Evolutionary conservation across 345 rosid species (phyloP), one percentile per base, ranked within the genome.

Genomic region (Hibiscus mutabilis): DNA sequence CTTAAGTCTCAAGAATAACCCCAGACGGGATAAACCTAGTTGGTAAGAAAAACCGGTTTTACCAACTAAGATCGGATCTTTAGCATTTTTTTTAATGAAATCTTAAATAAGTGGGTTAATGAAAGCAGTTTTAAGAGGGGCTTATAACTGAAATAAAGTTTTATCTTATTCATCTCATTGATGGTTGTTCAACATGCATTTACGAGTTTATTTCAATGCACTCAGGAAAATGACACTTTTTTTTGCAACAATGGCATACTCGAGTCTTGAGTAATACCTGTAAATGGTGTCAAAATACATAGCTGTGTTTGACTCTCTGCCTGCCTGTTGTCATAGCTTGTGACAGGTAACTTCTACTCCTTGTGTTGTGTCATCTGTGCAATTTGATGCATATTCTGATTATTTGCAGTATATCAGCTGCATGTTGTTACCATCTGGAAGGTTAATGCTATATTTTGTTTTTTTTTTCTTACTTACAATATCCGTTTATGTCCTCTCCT

Each of bases 271-370:
- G 15, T 44, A 44, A 44, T 44, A 44, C 49, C 49, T 44, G 49
- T 44, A 46, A 14, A 46, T 46, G 51, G 51, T 46, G 51, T 37
- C 42, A 37, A 37, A 37, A 37, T 37, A 37, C 42, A 42, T 42
- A 42, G 46, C 46, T 3, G 46, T 42, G 46, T 42, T 42, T 42
- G 46, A 42, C 46, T 11, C 46, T 42, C 46, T 47, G n/a, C n/a
- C n/a, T 47, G 52, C 52, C 16, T 12, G n/a, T 47, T 47, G 52
- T 4, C 52, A 14, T 47, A 47, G n/a, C 52, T 47, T 47, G 52
- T 82, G 90, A 95, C 95, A 94, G 98, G 93, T 86, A 78, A 71
- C 44, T 31, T 67, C 56, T n/a, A n/a, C n/a, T 65, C 40, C 29
- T 62, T 52, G 72, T 6, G 53, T 73, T 46, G 11, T 61, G 16